Evolutionary conservation across 108 stramenopile species (phyloP).

Genomic region (Chaetoceros tenuissimus): DNA sequence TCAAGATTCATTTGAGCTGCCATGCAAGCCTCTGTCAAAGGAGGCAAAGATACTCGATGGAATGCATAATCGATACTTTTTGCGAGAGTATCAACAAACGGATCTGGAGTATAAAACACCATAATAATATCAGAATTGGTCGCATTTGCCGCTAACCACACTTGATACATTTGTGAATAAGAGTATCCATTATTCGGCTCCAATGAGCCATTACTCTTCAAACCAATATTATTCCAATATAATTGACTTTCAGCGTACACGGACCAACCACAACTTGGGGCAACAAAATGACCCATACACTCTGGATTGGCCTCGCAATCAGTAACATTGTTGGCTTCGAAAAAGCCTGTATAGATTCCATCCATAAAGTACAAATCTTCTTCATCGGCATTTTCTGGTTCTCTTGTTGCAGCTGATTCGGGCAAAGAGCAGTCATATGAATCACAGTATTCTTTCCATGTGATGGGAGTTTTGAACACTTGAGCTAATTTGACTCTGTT

Average conservation of each 20-base stretch:
- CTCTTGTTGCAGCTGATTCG: not conserved
- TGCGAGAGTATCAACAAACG: not conserved
- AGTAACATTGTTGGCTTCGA: constrained; percentile 24
- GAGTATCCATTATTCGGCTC: constrained; percentile 6
- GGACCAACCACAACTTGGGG: not conserved
- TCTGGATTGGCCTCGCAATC: constrained; percentile 9
- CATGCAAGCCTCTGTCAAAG: not conserved
- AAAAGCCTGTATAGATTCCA: constrained; percentile 24
- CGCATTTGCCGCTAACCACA: constrained; percentile 1
- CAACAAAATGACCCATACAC: constrained; percentile 1
- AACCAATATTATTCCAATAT: constrained; percentile 8
- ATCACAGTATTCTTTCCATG: not conserved
- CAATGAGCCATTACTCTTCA: constrained; percentile 3
- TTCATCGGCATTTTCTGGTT: not conserved
- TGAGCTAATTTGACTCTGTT: constrained; percentile 3
- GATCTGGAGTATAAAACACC: constrained; percentile 4
- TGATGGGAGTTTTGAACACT: not conserved
- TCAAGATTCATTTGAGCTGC: not conserved
- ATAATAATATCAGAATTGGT: constrained; percentile 1
- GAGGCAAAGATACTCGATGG: not conserved
- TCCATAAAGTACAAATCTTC: not conserved
- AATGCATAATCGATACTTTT: not conserved
- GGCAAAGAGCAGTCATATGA: too few species aligned
- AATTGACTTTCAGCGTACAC: not conserved
- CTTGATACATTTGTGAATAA: not conserved